Evolutionary conservation across 345 rosid species (phyloP).

Genomic region (Theobroma cacao): DNA sequence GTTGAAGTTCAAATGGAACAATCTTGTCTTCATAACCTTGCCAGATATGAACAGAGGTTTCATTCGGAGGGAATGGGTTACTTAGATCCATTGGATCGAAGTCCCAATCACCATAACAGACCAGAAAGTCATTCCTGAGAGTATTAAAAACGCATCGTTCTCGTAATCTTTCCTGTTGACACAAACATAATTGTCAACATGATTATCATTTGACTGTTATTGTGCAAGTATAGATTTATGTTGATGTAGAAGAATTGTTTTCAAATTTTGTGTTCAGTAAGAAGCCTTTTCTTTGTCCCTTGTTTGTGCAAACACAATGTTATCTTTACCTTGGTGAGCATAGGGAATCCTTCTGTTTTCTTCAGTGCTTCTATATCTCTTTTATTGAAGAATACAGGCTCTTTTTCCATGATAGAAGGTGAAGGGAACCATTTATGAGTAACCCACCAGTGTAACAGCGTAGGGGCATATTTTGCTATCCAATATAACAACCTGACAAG

Average conservation of each 20-base stretch:
- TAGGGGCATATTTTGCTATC: conserved; percentile 64
- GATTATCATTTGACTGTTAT: not conserved
- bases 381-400: conserved; percentile 57
- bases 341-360: conserved; percentile 69
- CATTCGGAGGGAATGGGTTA: conserved; percentile 43
- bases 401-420: conserved; percentile 50
- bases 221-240: not conserved
- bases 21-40: conserved; percentile 87
- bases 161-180: conserved; percentile 49
- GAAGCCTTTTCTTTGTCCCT: not conserved
- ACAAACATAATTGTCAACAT: conserved; percentile 8
- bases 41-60: conserved; percentile 70
- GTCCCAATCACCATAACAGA: conserved; percentile 70
- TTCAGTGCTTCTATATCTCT: conserved; percentile 64
- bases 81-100: conserved; percentile 66
- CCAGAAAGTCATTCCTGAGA: conserved; percentile 59
- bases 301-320: conserved; percentile 1
- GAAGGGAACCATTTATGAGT: conserved; percentile 64
- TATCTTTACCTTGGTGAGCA: conserved; percentile 69
- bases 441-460: conserved; percentile 72
- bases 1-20: conserved; percentile 72
- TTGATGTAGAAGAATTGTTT: not conserved
- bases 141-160: conserved; percentile 54
- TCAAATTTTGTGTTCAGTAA: not conserved
- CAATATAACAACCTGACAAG: conserved; percentile 45